phyloP scores from a whole-genome alignment of 2,329 filamentous ascomycete genomes.

The Salinomyces thailandicus region DNA sequence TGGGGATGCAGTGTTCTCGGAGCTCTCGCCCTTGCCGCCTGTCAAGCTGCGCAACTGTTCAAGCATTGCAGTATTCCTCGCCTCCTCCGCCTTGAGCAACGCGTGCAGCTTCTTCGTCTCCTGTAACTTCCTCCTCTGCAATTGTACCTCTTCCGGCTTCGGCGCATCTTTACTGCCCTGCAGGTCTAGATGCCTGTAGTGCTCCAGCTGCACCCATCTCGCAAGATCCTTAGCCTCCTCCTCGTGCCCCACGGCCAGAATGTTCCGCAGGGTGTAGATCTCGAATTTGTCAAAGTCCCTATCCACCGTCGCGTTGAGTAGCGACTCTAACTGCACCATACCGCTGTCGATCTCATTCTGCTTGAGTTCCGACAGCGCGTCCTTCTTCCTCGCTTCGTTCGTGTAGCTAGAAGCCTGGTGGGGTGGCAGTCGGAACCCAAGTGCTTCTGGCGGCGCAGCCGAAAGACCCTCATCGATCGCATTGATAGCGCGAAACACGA shows the following conservation, averaged over 20 bases:
- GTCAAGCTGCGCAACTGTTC: slow-evolving; percentile 38
- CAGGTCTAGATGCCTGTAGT: slow-evolving; percentile 57
- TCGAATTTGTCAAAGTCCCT: slow-evolving; percentile 43
- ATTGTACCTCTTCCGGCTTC: slow-evolving; percentile 57
- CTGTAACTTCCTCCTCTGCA: slow-evolving; percentile 62
- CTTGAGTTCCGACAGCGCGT: slow-evolving; percentile 26
- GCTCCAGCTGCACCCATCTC: slow-evolving; percentile 68
- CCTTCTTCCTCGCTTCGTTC: slow-evolving; percentile 18
- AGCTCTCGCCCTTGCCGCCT: slow-evolving; percentile 2
- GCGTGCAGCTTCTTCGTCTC: slow-evolving; percentile 68
- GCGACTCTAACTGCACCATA: slow-evolving; percentile 39
- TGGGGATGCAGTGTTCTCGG: slow-evolving; percentile 17
- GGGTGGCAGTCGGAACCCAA: slow-evolving; percentile 55
- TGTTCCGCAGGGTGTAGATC: slow-evolving; percentile 81
- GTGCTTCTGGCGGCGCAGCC: slow-evolving; percentile 57
- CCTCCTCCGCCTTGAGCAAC: slow-evolving; percentile 58
- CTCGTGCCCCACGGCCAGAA: slow-evolving; percentile 37
- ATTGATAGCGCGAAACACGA: slow-evolving; percentile 81
- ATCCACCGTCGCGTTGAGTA: slow-evolving; percentile 40
- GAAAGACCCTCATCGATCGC: slow-evolving; percentile 77
- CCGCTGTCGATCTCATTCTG: slow-evolving; percentile 68
- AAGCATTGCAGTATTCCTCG: slow-evolving; percentile 62
- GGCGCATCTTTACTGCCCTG: slow-evolving; percentile 33
- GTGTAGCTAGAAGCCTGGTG: neutral
- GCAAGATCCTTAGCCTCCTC: slow-evolving; percentile 45